These are phyloP conservation scores for Neofusicoccum sp. DNA, from an alignment of 2,329 filamentous ascomycete genomes.

Conservation along the genomic window DNA sequence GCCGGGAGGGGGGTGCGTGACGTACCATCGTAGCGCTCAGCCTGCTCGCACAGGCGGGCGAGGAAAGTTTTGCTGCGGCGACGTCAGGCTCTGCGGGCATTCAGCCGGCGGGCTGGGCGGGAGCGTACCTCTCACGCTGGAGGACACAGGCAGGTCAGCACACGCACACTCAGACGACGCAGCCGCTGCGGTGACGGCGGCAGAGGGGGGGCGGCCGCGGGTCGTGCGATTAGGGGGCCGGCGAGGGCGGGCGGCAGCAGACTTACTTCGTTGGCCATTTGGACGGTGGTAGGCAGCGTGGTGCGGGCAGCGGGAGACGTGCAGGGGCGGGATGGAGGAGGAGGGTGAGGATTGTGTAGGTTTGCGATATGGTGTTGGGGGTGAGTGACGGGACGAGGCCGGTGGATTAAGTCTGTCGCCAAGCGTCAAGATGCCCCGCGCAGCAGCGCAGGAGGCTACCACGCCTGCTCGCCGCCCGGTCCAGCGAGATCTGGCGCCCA, in stretches of 20 bases:
- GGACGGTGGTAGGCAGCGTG: slow-evolving; percentile 34
- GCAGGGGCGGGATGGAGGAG: slow-evolving; percentile 28
- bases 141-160: slow-evolving; percentile 38
- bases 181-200: slow-evolving; percentile 11
- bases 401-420: slow-evolving; percentile 20
- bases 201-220: slow-evolving; percentile 34
- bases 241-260: slow-evolving; percentile 34
- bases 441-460: slow-evolving; percentile 14
- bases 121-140: slow-evolving; percentile 53
- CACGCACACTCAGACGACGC: slow-evolving; percentile 18
- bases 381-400: slow-evolving; percentile 20
- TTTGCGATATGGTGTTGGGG: slow-evolving; percentile 24
- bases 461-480: slow-evolving; percentile 1
- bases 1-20: slow-evolving; percentile 27
- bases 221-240: slow-evolving; percentile 34
- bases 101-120: slow-evolving; percentile 25
- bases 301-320: slow-evolving; percentile 30
- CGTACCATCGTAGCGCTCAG: slow-evolving; percentile 98
- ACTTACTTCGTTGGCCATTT: slow-evolving; percentile 67
- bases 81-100: slow-evolving; percentile 32
- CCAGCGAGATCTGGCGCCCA: slow-evolving; percentile 4
- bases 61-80: slow-evolving; percentile 53
- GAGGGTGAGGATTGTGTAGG: slow-evolving; percentile 18
- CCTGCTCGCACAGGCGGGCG: slow-evolving; percentile 99
- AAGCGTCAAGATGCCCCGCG: slow-evolving; percentile 19